These are phyloP conservation scores for Gremmenia infestans DNA, from an alignment of 2,329 filamentous ascomycete genomes.

Conservation along the genomic window DNA sequence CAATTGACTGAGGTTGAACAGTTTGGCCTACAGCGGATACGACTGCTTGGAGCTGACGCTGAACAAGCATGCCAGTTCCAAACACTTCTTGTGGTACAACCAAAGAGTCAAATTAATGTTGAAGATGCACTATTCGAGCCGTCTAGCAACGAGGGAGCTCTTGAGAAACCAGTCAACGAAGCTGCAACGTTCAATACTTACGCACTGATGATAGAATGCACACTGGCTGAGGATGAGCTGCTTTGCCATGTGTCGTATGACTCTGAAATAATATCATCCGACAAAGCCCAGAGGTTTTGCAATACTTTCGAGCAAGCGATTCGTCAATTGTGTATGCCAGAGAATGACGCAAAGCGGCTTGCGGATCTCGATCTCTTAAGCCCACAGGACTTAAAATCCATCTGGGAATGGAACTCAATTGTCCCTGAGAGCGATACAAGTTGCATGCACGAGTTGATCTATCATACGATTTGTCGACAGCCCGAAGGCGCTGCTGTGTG, in stretches of 20 bases:
- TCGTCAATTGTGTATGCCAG: neutral
- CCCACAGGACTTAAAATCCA: neutral
- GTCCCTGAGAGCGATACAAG: neutral
- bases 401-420: constrained; percentile 11
- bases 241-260: constrained; percentile 40
- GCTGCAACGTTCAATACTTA: constrained; percentile 35
- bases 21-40: constrained; percentile 21
- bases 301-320: neutral
- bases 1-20: constrained; percentile 42
- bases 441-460: constrained; percentile 2
- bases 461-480: constrained; percentile 10
- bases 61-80: constrained; percentile 9
- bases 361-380: neutral
- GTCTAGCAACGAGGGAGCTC: too few species aligned
- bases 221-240: constrained; percentile 37
- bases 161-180: constrained; percentile 30
- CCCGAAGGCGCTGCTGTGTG: constrained; percentile 17
- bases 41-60: neutral
- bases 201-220: constrained; percentile 42
- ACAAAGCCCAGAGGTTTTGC: neutral
- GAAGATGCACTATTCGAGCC: constrained; percentile 17
- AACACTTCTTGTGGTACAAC: constrained; percentile 12
- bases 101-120: neutral
- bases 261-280: constrained; percentile 14
- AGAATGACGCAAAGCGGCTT: neutral